Base-by-base conservation (phyloP, 2,329 filamentous ascomycete species). In the Paecilomyces variotii region DNA sequence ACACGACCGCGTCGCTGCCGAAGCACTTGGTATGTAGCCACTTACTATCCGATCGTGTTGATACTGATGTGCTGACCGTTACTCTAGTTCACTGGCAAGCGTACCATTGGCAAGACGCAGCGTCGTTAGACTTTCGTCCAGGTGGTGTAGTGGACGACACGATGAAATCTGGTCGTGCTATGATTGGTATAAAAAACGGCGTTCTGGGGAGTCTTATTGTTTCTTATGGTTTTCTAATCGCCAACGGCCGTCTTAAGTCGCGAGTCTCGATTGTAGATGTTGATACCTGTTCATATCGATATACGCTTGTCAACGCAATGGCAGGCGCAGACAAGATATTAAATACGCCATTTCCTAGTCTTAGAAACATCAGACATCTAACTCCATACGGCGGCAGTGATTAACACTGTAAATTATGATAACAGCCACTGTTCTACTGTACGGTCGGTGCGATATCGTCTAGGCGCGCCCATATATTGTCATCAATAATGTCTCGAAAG, bases 91-190 rank as follows among this genome's bases (percentile, higher is more conserved):
- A 82, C 89, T 61, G 94, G 94, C 69, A 99, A 97, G 83, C 88
- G 94, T 74, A 88, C 90, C 63, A 92, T 96, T 72, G 93, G 94
- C 77, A 96, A 94, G 82, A 93, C 90, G 59, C 70, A 76, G 60
- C 71, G 73, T 63, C 75, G 75, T 66, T 77, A 45, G 71, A 68
- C 65, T 56, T 59, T 53, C 49, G 24, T 25, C 28, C 52, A 56
- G 19, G 11, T 19, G 7, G 39, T 58, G 28, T 55, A 59, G 61
- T 57, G 57, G 62, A 67, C 61, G 63, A 63, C 59, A 64, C 65
- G 64, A 66, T 67, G 64, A 69, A 62, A 66, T 64, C 64, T 62
- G 64, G 66, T 66, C 61, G 61, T 69, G 68, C 65, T 70, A 68
- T 61, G 66, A 59, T 59, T 66, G 61, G 59, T 56, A 65, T 67